Evolutionary conservation across 345 rosid species (phyloP).

Genomic region (Camelina neglecta): DNA sequence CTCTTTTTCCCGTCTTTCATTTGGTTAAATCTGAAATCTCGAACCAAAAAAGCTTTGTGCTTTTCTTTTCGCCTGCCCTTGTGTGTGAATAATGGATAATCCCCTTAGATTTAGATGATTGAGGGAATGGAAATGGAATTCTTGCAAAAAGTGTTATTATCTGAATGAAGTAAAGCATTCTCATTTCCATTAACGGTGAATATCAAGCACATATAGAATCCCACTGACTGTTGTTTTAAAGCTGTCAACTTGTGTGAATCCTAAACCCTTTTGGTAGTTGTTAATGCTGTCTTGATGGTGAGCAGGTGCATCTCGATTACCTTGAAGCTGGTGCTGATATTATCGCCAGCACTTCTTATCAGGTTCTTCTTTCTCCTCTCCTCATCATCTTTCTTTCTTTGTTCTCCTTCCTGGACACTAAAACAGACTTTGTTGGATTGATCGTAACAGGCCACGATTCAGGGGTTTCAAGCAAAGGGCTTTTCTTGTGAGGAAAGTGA

Average conservation of each 20-base stretch:
- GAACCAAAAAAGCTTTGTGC: not conserved
- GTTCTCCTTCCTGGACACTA: constrained; percentile 14
- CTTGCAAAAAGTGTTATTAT: too few species aligned
- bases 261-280: constrained; percentile 4
- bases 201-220: not conserved
- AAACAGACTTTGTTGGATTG: not conserved
- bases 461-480: constrained; percentile 79
- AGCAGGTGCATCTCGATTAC: constrained; percentile 80
- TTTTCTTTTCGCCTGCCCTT: not conserved
- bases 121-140: too few species aligned
- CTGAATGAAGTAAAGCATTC: not conserved
- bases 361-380: constrained; percentile 45
- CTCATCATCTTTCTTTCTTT: not conserved
- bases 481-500: constrained; percentile 62
- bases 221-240: not conserved
- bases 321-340: constrained; percentile 93
- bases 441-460: constrained; percentile 68
- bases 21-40: constrained; percentile 27
- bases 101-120: constrained; percentile 14
- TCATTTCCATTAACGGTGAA: constrained; percentile 7
- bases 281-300: constrained; percentile 12
- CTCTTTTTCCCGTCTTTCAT: not conserved
- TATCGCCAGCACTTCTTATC: constrained; percentile 72
- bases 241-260: not conserved
- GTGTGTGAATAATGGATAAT: not conserved